These are phyloP conservation scores for Elaeagnus macrophylla DNA, from an alignment of 306 rosid species.

Conservation along the genomic window DNA sequence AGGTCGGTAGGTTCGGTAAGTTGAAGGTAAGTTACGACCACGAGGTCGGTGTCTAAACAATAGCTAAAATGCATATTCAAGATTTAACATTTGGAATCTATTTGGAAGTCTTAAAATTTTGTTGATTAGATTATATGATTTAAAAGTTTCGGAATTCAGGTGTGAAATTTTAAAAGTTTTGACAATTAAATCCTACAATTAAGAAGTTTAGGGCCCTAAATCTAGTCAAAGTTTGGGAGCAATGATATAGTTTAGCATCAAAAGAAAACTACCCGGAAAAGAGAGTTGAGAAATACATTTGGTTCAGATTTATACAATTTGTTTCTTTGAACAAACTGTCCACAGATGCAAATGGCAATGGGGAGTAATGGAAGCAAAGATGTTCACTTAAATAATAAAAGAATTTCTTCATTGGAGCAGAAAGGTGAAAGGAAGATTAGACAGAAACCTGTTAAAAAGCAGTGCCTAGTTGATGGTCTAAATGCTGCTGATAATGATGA, in stretches of 20 bases:
- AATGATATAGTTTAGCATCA: not conserved
- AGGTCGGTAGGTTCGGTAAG: too few relatives aligned
- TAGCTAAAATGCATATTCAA: too few relatives aligned
- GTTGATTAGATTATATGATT: too few relatives aligned
- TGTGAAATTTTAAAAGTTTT: too few relatives aligned
- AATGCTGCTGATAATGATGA: slow-evolving; percentile 49
- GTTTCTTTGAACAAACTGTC: slow-evolving; percentile 3
- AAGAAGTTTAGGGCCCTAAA: too few relatives aligned
- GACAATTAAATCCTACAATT: too few relatives aligned
- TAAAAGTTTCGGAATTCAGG: too few relatives aligned
- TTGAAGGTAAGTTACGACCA: too few relatives aligned
- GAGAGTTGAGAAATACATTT: not conserved
- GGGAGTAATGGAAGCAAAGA: slow-evolving; percentile 50
- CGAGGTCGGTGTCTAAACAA: too few relatives aligned
- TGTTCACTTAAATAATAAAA: slow-evolving; percentile 34
- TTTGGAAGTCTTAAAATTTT: too few relatives aligned
- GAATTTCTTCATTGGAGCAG: slow-evolving; percentile 44
- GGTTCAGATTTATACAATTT: slow-evolving; percentile 3
- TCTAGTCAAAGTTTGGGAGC: too few relatives aligned
- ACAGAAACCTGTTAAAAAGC: slow-evolving; percentile 69
- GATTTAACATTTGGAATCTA: too few relatives aligned
- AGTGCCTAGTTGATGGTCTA: slow-evolving; percentile 49
- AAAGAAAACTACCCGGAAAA: not conserved
- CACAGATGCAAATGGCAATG: slow-evolving; percentile 48
- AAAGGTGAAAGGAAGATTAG: slow-evolving; percentile 42